Percentiles rank a stretch among this genome's conserved stretches.
Conservation (phyloP, 2,329 filamentous ascomycete species). For the Epichloe amarillans region DNA sequence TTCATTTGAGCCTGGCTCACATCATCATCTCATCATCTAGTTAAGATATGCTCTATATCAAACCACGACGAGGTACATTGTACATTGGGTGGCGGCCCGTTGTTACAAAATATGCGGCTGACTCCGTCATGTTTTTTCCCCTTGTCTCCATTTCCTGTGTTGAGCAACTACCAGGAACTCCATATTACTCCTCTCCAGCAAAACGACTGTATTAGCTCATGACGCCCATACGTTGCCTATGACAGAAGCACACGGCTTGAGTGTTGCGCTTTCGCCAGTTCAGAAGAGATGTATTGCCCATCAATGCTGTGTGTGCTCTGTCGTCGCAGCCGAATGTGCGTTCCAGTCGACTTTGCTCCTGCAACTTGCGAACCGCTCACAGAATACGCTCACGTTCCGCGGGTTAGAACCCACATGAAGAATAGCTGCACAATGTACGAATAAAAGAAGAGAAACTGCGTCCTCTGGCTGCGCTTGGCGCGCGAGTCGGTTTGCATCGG, state of each 20-base stretch:
- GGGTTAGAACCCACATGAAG: constrained; percentile 72
- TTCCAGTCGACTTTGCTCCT: not conserved
- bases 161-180: not conserved
- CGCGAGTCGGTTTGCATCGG: constrained; percentile 61
- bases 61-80: not conserved
- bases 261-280: too few relatives aligned
- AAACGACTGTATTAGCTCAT: not conserved
- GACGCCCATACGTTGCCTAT: not conserved
- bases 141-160: not conserved
- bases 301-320: not conserved
- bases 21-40: constrained; percentile 1
- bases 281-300: not conserved
- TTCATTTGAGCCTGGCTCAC: not conserved
- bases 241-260: not conserved
- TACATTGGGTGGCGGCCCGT: not conserved
- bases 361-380: not conserved
- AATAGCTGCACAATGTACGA: constrained; percentile 87
- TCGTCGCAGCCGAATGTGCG: not conserved
- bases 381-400: constrained; percentile 19
- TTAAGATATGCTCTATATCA: not conserved
- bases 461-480: constrained; percentile 74
- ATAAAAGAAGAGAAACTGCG: constrained; percentile 87
- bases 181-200: not conserved
- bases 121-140: not conserved
- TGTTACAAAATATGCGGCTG: not conserved